Evolutionary conservation across 768 basidiomycete species (phyloP), one percentile per base, ranked within the genome.

Genomic region (Ramaria sp.): DNA sequence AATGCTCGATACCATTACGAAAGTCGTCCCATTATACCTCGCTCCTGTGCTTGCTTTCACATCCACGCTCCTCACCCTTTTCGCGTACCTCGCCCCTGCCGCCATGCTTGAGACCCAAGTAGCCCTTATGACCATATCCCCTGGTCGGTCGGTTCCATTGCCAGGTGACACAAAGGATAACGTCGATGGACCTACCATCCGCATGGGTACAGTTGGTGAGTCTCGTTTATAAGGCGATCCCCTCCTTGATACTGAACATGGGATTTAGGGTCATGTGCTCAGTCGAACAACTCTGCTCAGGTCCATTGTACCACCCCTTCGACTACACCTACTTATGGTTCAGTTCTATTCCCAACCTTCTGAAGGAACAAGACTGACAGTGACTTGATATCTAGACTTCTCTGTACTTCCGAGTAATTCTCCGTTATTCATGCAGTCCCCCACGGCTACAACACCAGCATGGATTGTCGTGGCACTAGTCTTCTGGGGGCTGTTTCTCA

Each of bases 1-100:
- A 61, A 90, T 88, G 88, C 80, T 89, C 62, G 70, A 79, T 57
- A 76, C 78, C 59, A 73, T 87, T 39, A 82, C 85, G 13, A 87
- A 81, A 73, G 76, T 77, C 53, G 70, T 79, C 59, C 81, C 77
- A 51, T 71, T 85, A 50, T 87, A 82, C 63, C 73, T 89, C 50
- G 74, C 85, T 1, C 83, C 85, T 22, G 22, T 85, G 4, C 68
- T 89, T 48, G 74, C 78, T 57, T 68, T 88, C 41, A 79, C 85
- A 4, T 77, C 85, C 9, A 68, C 84, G 48, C 60, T 89, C 32
- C 78, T 90, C 39, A 71, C 78, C 3, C 63, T 87, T 1, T 78
- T 90, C 58, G 75, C 81, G 3, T 85, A 78, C 58, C 68, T 87
- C n/a, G 77, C 88, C 0, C 88, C 88, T 0, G 71, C 70, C 4